A percentile compares a stretch with the other conserved stretches of the same genome.
Evolutionary conservation across 192 early-diverging fungal genomes (phyloP).

Genomic region (Linnemannia elongata): DNA sequence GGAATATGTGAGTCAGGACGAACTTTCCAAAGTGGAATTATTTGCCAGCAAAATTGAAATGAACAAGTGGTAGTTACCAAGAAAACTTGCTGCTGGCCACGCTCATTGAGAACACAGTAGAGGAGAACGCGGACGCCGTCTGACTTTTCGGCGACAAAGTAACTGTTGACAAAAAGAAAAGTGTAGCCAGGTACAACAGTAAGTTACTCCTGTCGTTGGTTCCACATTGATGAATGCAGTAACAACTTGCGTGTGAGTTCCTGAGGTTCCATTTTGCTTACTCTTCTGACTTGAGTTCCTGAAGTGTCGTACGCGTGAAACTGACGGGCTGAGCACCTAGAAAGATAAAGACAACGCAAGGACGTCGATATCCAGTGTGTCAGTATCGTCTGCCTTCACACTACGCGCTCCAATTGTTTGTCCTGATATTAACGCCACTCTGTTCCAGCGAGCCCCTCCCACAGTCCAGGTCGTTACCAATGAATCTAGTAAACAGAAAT

Average conservation of each 20-base stretch:
- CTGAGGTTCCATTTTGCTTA: conserved; percentile 35
- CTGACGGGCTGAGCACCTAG: conserved; percentile 77
- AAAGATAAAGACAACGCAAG: conserved; percentile 3
- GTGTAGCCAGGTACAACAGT: not conserved
- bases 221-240: too few relatives aligned
- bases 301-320: conserved; percentile 64
- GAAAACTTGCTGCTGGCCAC: conserved; percentile 63
- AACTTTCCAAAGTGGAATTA: not conserved
- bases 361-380: not conserved
- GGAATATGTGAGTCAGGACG: not conserved
- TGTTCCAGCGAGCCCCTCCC: too few relatives aligned
- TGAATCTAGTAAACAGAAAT: conserved; percentile 18
- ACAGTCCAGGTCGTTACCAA: conserved; percentile 10
- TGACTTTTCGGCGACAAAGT: conserved; percentile 88
- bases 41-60: not conserved
- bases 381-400: not conserved
- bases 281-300: conserved; percentile 70
- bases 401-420: too few relatives aligned
- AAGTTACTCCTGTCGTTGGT: too few relatives aligned
- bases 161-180: conserved; percentile 55
- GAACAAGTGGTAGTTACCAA: conserved; percentile 56
- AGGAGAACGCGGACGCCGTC: conserved; percentile 82
- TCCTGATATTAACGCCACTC: too few relatives aligned
- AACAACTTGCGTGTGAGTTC: not conserved
- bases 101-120: conserved; percentile 46